Percentiles rank a stretch among this genome's conserved stretches.
phyloP scores from a whole-genome alignment of 495 filamentous ascomycete species.

The Aspergillus kassunensis region DNA sequence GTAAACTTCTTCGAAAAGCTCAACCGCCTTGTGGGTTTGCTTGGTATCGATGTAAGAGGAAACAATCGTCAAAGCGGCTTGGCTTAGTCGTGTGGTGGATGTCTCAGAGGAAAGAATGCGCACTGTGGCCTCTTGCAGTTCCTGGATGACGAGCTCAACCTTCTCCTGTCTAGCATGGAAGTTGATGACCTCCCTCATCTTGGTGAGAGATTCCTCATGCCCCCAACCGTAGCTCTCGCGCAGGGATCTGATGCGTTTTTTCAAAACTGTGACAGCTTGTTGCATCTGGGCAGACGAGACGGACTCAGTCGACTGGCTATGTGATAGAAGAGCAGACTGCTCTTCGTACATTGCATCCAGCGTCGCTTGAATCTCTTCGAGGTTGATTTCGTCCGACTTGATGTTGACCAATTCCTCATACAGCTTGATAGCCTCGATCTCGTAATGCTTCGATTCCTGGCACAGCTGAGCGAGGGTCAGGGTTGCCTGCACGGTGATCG shows the following conservation, averaged over 20 bases:
- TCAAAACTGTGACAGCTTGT: constrained; percentile 27
- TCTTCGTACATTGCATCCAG: constrained; percentile 40
- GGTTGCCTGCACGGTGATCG: constrained; percentile 36
- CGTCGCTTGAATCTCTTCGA: constrained; percentile 32
- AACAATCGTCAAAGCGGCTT: constrained; percentile 32
- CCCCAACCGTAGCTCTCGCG: constrained; percentile 38
- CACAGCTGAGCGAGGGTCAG: constrained; percentile 36
- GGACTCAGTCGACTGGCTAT: constrained; percentile 20
- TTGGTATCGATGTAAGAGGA: constrained; percentile 30
- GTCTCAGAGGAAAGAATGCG: constrained; percentile 33
- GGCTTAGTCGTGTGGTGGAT: constrained; percentile 24
- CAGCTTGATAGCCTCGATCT: constrained; percentile 31
- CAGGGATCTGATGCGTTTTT: constrained; percentile 27
- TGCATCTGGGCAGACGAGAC: constrained; percentile 27
- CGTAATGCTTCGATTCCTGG: constrained; percentile 37
- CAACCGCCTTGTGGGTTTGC: constrained; percentile 29
- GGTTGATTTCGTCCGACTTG: constrained; percentile 23
- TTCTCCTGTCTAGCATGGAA: constrained; percentile 34
- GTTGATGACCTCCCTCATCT: constrained; percentile 32
- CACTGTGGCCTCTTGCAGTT: constrained; percentile 35
- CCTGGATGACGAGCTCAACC: constrained; percentile 23
- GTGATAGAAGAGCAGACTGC: constrained; percentile 24
- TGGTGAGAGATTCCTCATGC: constrained; percentile 34
- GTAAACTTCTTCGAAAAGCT: constrained; percentile 37
- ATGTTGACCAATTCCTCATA: constrained; percentile 36